Base-by-base conservation (phyloP, 2,329 filamentous ascomycete species). In the Colletotrichum lindemuthianum region DNA sequence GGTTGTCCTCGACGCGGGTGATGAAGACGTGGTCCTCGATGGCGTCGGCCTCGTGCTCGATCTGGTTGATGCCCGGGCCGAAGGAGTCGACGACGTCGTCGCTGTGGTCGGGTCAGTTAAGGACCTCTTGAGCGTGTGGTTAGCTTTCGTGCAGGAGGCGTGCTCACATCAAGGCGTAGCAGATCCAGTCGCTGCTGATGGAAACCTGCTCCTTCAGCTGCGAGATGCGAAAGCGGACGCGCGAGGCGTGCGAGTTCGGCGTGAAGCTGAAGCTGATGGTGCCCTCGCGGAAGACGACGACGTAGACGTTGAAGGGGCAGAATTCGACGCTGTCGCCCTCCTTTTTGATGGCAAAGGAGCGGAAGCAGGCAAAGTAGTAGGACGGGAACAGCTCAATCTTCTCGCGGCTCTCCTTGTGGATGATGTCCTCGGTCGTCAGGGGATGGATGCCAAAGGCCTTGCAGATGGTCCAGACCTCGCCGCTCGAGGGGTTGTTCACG, bases 31-130 rank as follows among this genome's bases (percentile, higher is more conserved):
- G 90, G 70, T 99, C 96, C 76, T 99, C 96, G 65, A 99, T 97
- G 10, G 88, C 87, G 75, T 98, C 96, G 1, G 94, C 94, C 71
- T 97, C 92, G 13, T 88, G 79, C 78, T 98, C 96, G 55, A 97
- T 91, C 58, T 92, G 90, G 60, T 88, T 90, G 70, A 99, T 97
- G 36, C 93, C 89, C 9, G 95, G 95, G 0, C 92, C 93, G 72
- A 98, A 99, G 13, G 89, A 92, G 79, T 99, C 96, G 65, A 98
- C 95, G 73, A 99, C 98, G 74, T 99, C 92, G 77, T 99, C 96
- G 74, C 90, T 92, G 60, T 43, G 33, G 7, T 5, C 8, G 13
- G 33, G 39, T 54, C 24, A 69, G 52, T n/a, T n/a, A n/a, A n/a
- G n/a, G n/a, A n/a, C n/a, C n/a, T n/a, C n/a, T n/a, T n/a, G n/a